Base-by-base conservation (phyloP, 2,329 filamentous ascomycete species). In the Cryoendolithus antarcticus region DNA sequence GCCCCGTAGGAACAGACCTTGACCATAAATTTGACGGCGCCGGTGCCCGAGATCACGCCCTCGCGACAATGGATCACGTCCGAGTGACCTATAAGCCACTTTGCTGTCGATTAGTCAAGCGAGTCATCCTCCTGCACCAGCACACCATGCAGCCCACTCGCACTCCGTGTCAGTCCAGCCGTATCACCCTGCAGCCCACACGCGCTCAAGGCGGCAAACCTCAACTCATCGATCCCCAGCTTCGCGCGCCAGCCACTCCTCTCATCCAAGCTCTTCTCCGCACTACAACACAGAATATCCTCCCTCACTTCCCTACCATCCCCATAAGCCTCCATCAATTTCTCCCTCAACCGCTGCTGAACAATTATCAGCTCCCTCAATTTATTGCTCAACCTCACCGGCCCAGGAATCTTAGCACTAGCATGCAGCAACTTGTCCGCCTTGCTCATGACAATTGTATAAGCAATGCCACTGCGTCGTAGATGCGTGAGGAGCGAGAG, bases 371-470 rank as follows among this genome's bases (percentile, higher is more conserved):
- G 48, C 3, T 46, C 44, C 19, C 44, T 24, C 41, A 54, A 48
- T 15, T 50, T 48, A 28, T 52, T 59, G 30, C 51, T 48, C 39
- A 56, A 35, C 35, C 44, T 48, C 48, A 38, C 38, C 38, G 42
- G 41, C 47, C 30, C 52, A 43, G 32, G 49, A 24, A 34, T 34
- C 31, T 53, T 59, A 11, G 51, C 24, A n/a, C 44, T 41, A 3
- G 54, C 50, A 42, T 48, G 54, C 4, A 77, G 49, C 9, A 78
- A 44, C 43, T 71, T 70, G 52, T 85, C 80, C 5, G 72, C 67
- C 55, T 84, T 84, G 5, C 70, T 73, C n/a, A 83, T 53, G 10
- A 85, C 62, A 10, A 84, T 62, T 54, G 83, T 78, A 53, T 77
- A 75, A 0, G 73, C 65, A 10, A 82, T 69, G 1, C 69, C 70